Base-by-base conservation (phyloP, 2,329 filamentous ascomycete species). In the Botryotinia calthae region DNA sequence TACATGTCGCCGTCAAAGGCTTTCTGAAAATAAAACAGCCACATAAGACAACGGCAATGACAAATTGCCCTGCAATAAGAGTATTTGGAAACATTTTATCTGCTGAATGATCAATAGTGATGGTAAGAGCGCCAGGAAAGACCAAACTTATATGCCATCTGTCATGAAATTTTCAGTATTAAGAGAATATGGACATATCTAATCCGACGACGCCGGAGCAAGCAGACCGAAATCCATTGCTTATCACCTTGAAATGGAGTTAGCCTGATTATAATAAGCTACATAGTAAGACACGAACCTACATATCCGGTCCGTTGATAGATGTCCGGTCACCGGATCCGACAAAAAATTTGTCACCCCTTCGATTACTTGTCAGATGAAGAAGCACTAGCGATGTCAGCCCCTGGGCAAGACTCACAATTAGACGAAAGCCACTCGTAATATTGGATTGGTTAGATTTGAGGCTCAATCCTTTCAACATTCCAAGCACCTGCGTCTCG, bases 291-390 rank as follows among this genome's bases (percentile, higher is more conserved):
- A 68, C 28, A 22, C 4, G 1, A 56, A 42, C 34, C 12, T 42
- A 56, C 6, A 56, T 31, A 31, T 68, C 65, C 65, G 65, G 48
- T 56, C 65, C 34, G n/a, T 68, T 14, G 8, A 31, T 31, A 16
- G 18, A 22, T 10, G 7, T 58, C 65, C 65, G 65, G 18, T 40
- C 51, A 56, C 65, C 65, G 65, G 65, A 68, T 68, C 65, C 65
- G 65, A 68, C 48, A 22, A 68, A 67, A 58, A 42, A 31, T 0
- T 9, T 31, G 6, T 42, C 34, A 56, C 37, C 48, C 65, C 65
- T 37, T 68, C 65, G 65, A 48, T 68, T 68, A 68, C 65, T 31
- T 68, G 65, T 68, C 48, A 68, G 65, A 56, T 68, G 65, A 56
- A 42, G 65, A 37, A 37, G 44, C 46, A 56, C 48, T 67, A 56